Percentiles rank a stretch among this genome's conserved stretches.
Conservation (phyloP, 257 asterid species). For the Mitragyna speciosa region DNA sequence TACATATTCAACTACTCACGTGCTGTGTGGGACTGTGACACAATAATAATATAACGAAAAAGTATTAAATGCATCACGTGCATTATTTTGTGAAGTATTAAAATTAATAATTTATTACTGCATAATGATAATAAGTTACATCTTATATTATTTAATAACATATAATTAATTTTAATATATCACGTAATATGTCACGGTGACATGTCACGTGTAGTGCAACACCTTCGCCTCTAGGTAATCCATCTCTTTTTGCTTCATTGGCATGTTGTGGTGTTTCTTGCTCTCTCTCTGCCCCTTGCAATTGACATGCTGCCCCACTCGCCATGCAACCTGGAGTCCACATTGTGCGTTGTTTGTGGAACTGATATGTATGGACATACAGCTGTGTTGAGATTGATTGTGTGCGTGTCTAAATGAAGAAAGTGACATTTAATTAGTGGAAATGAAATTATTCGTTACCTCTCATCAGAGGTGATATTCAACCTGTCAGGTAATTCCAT, state of each 20-base stretch:
- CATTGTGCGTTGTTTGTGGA: not conserved
- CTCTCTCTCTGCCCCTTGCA: not conserved
- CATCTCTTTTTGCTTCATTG: constrained; percentile 10
- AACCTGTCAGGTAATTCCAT: not conserved
- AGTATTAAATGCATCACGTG: no score
- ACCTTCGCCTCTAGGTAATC: not conserved
- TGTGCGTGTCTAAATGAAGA: constrained; percentile 7
- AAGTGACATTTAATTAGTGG: not conserved
- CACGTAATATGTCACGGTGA: no score
- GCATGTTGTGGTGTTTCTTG: constrained; percentile 15
- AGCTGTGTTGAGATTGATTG: not conserved
- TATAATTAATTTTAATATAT: no score
- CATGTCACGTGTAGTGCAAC: no score
- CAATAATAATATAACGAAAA: not conserved
- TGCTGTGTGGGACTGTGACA: constrained; percentile 22
- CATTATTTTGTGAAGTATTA: no score
- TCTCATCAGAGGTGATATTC: not conserved
- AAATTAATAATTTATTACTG: no score
- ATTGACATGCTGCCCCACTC: constrained; percentile 7
- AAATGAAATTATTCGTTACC: not conserved
- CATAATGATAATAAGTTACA: no score
- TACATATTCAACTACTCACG: constrained; percentile 1
- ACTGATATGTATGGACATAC: not conserved
- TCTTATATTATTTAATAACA: no score
- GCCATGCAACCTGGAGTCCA: constrained; percentile 23